phyloP scores from a whole-genome alignment of 495 filamentous ascomycete genomes.

The Xylaria castorea region DNA sequence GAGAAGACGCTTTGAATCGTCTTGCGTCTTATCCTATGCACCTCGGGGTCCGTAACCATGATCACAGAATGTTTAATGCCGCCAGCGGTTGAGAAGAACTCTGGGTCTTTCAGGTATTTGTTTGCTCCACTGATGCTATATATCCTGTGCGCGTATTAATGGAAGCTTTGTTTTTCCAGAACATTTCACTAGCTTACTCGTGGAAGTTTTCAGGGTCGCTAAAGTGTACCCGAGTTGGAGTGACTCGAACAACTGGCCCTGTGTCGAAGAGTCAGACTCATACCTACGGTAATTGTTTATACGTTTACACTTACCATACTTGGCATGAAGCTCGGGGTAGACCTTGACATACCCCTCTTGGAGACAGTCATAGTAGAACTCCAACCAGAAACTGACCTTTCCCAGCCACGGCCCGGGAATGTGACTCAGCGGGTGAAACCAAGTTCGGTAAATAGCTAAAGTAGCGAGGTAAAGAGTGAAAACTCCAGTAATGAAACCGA shows the following conservation, averaged over 20 bases:
- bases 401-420: constrained; percentile 17
- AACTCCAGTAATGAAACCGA: neutral
- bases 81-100: constrained; percentile 10
- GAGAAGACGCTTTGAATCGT: constrained; percentile 15
- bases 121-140: constrained; percentile 2
- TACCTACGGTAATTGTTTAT: neutral
- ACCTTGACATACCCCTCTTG: constrained; percentile 6
- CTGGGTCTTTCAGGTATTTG: constrained; percentile 18
- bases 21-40: neutral
- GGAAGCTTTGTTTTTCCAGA: neutral
- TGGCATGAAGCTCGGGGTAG: constrained; percentile 6
- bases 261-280: neutral
- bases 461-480: neutral
- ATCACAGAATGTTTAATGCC: constrained; percentile 12
- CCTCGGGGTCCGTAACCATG: neutral
- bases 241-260: constrained; percentile 19
- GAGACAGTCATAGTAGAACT: constrained; percentile 21
- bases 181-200: neutral
- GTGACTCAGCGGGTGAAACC: constrained; percentile 13
- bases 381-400: constrained; percentile 1
- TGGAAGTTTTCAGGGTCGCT: constrained; percentile 20
- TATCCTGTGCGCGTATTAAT: neutral
- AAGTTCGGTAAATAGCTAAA: neutral
- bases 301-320: constrained; percentile 14
- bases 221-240: constrained; percentile 12